Evolutionary conservation across 2,329 filamentous ascomycete genomes (phyloP).

Genomic region (Macrophomina pseudophaseolina): DNA sequence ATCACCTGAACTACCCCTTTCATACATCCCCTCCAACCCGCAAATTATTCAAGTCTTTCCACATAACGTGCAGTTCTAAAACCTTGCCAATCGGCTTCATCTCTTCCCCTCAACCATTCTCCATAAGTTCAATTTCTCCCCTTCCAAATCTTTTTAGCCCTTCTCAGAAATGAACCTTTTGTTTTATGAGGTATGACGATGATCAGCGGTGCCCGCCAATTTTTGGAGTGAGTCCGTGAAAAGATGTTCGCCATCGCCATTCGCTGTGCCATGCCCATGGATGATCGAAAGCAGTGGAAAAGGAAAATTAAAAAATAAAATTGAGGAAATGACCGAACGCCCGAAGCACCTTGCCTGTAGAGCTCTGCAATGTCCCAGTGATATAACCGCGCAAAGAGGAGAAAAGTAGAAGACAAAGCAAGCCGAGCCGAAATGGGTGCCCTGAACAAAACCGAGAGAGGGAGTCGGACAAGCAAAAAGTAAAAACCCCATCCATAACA

Average conservation of each 20-base stretch:
- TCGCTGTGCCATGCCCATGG: constrained; percentile 16
- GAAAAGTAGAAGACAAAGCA: not conserved
- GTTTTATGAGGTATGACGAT: too few relatives aligned
- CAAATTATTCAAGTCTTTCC: too few relatives aligned
- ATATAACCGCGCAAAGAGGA: not conserved
- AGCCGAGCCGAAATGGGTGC: not conserved
- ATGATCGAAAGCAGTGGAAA: not conserved
- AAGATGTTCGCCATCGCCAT: not conserved
- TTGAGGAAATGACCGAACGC: not conserved
- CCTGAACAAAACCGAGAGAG: not conserved
- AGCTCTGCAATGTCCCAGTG: not conserved
- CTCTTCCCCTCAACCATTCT: too few relatives aligned
- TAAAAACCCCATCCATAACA: not conserved
- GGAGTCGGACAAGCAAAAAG: not conserved
- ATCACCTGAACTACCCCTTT: too few relatives aligned
- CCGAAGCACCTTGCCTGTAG: constrained; percentile 11
- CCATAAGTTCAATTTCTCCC: too few relatives aligned
- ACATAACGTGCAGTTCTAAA: too few relatives aligned
- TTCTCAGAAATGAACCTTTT: too few relatives aligned
- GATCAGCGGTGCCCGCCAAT: not conserved
- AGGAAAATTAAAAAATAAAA: not conserved
- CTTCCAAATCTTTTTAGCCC: too few relatives aligned
- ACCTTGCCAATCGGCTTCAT: too few relatives aligned
- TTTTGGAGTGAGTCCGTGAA: not conserved
- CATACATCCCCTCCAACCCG: too few relatives aligned